Conservation (phyloP, 2,329 filamentous ascomycete species). For the Xylariaceae sp. region DNA sequence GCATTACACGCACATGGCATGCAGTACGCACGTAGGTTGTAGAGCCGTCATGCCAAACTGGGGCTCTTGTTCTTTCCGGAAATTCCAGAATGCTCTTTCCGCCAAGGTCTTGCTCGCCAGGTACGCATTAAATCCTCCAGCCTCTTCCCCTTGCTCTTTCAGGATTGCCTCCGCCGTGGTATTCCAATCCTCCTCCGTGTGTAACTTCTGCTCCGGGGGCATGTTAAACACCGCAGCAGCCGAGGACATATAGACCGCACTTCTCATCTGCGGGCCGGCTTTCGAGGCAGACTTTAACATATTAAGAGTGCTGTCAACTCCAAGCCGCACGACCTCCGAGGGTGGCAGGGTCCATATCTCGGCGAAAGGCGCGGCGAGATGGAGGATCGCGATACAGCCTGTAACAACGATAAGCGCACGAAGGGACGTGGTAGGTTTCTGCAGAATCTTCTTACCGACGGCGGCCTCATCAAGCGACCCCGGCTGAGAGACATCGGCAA, state of each 20-base stretch:
- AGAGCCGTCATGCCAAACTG: conserved; percentile 21
- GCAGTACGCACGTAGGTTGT: conserved; percentile 19
- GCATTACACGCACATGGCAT: neutral
- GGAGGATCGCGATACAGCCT: conserved; percentile 25
- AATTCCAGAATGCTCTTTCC: conserved; percentile 23
- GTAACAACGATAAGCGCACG: neutral
- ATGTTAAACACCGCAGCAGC: conserved; percentile 20
- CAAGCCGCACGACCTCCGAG: conserved; percentile 20
- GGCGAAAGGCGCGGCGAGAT: conserved; percentile 21
- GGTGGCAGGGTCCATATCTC: conserved; percentile 18
- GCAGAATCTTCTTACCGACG: conserved; percentile 11
- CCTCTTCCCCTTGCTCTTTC: conserved; percentile 10
- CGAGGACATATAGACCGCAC: conserved; percentile 23
- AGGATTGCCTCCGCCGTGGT: conserved; percentile 15
- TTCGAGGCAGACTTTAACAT: conserved; percentile 19
- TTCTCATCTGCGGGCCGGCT: conserved; percentile 15
- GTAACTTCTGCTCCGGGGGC: conserved; percentile 12
- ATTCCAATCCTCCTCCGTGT: conserved; percentile 25
- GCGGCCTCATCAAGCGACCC: conserved; percentile 19
- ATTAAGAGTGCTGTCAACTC: conserved; percentile 14
- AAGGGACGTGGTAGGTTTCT: neutral
- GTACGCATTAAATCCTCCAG: conserved; percentile 20
- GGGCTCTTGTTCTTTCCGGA: conserved; percentile 17
- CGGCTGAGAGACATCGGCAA: conserved; percentile 17
- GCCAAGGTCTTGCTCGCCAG: conserved; percentile 23